A percentile compares a stretch with the other conserved stretches of the same genome.
These are phyloP conservation scores for Thraustochytrium striatum DNA, from an alignment of 352 stramenopile species.

Conservation along the genomic window DNA sequence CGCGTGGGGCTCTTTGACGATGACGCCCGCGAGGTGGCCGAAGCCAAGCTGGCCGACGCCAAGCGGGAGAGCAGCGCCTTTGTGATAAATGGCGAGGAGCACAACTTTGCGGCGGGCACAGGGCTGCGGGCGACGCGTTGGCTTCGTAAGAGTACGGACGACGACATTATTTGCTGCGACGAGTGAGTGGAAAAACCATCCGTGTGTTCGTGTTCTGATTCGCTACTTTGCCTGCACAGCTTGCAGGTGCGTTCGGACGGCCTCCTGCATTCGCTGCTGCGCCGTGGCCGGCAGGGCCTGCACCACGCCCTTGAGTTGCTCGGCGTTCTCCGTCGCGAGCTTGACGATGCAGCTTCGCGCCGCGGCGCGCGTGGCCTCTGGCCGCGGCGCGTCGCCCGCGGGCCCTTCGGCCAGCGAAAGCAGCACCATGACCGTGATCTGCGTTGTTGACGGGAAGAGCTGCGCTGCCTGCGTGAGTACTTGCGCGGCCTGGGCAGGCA, in stretches of 20 bases:
- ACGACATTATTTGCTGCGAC: conserved; percentile 25
- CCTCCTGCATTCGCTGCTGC: neutral
- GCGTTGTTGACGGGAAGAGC: neutral
- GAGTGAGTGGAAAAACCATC: no score
- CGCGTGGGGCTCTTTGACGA: no score
- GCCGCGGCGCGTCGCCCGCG: neutral
- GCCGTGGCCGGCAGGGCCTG: neutral
- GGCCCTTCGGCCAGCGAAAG: conserved; percentile 38
- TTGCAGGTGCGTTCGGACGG: neutral
- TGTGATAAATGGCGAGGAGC: conserved; percentile 38
- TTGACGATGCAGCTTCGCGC: neutral
- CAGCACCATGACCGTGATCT: neutral
- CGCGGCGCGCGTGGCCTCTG: neutral
- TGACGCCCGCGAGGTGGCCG: neutral
- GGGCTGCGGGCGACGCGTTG: conserved; percentile 29
- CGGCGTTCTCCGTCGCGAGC: neutral
- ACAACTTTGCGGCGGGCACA: conserved; percentile 33
- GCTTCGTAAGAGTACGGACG: conserved; percentile 39
- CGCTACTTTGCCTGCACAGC: no score
- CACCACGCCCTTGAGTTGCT: neutral
- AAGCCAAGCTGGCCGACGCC: neutral
- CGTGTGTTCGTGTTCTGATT: no score
- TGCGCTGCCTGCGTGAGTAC: neutral
- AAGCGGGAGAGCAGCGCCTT: conserved; percentile 41
- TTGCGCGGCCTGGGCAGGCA: neutral